phyloP scores from a whole-genome alignment of 306 rosid genomes.

The Acacia confusa region DNA sequence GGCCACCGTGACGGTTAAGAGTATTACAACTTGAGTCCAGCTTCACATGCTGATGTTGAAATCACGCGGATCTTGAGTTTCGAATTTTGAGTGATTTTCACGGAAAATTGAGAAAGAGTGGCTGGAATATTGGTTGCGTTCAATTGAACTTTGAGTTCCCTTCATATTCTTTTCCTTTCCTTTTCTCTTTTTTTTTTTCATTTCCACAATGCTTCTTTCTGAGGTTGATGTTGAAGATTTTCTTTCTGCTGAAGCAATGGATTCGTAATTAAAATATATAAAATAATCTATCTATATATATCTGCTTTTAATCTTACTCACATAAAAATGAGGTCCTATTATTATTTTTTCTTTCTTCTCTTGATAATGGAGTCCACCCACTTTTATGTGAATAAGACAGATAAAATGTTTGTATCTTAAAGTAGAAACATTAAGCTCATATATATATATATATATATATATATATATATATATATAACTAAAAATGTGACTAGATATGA shows the following conservation, averaged over 20 bases:
- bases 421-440: too few relatives aligned
- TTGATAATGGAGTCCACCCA: too few relatives aligned
- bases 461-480: too few relatives aligned
- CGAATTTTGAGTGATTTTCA: neutral
- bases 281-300: too few relatives aligned
- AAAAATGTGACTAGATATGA: too few relatives aligned
- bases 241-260: neutral
- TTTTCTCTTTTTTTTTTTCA: neutral
- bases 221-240: neutral
- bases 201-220: too few relatives aligned
- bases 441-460: too few relatives aligned
- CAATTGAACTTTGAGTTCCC: neutral
- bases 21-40: neutral
- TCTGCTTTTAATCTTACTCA: too few relatives aligned
- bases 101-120: neutral
- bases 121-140: neutral
- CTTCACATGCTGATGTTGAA: neutral
- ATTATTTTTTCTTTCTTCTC: too few relatives aligned
- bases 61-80: neutral
- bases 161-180: neutral
- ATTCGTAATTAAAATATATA: neutral
- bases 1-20: neutral
- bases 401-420: too few relatives aligned
- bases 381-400: too few relatives aligned
- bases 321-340: too few relatives aligned